Percentiles rank a stretch among this genome's conserved stretches.
Evolutionary conservation across 1,139 yeast species (phyloP).

Genomic region (Tardiomyces digboiensis): DNA sequence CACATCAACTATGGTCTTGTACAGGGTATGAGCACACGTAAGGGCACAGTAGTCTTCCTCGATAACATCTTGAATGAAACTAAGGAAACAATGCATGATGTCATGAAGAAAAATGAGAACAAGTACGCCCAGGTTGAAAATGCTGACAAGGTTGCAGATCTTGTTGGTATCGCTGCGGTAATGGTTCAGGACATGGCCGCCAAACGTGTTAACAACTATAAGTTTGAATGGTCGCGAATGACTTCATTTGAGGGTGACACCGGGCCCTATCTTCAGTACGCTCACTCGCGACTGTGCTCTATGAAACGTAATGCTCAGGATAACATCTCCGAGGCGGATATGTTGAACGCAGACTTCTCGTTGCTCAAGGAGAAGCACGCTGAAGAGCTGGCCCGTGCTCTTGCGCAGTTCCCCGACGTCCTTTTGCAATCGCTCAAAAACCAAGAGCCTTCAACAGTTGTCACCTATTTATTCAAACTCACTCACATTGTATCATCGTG

Average conservation of each 20-base stretch:
- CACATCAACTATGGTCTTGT: constrained; percentile 98
- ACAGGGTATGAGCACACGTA: constrained; percentile 97
- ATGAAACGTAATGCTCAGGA: constrained; percentile 73
- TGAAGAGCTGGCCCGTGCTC: constrained; percentile 57
- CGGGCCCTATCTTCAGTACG: constrained; percentile 97
- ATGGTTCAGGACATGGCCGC: constrained; percentile 99
- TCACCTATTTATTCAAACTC: constrained; percentile 85
- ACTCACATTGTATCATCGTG: constrained; percentile 94
- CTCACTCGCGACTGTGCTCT: constrained; percentile 95
- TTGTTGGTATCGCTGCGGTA: constrained; percentile 94
- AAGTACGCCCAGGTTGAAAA: constrained; percentile 91
- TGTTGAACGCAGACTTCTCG: constrained; percentile 54
- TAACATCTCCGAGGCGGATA: constrained; percentile 31
- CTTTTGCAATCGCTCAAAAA: constrained; percentile 77
- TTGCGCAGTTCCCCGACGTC: constrained; percentile 90
- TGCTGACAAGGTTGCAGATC: constrained; percentile 93
- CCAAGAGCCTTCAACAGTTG: constrained; percentile 89
- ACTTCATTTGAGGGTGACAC: constrained; percentile 98
- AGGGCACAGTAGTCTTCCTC: constrained; percentile 96
- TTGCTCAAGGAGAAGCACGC: constrained; percentile 75
- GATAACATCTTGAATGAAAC: constrained; percentile 93
- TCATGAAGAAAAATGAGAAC: constrained; percentile 86
- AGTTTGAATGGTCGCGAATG: constrained; percentile 98
- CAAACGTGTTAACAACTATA: constrained; percentile 93
- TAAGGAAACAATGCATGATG: constrained; percentile 93